Conservation (phyloP, 2,329 filamentous ascomycete genomes). For the Cadophora gregata region DNA sequence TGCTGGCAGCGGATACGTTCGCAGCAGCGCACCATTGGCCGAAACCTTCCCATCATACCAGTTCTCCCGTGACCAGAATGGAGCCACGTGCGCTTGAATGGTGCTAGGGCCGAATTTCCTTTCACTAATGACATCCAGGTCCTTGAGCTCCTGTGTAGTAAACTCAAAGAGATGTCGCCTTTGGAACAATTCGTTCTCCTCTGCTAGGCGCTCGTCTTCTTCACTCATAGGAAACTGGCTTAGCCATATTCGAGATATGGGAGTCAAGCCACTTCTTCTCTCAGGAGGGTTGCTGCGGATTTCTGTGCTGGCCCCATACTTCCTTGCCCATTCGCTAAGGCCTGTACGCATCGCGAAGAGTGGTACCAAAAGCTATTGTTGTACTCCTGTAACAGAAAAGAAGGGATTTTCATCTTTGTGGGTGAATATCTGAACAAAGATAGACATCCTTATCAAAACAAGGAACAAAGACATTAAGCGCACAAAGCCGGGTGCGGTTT, state of each 20-base stretch:
- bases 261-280: background rate
- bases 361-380: background rate
- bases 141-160: background rate
- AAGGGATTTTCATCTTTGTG: background rate
- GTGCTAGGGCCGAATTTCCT: background rate
- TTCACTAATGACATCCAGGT: background rate
- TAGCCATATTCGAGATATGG: background rate
- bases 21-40: background rate
- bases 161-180: background rate
- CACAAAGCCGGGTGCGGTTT: background rate
- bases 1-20: background rate
- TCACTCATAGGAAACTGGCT: background rate
- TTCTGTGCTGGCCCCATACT: background rate
- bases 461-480: background rate
- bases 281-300: background rate
- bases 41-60: background rate
- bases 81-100: background rate
- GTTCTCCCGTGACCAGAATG: background rate
- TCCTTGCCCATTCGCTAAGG: background rate
- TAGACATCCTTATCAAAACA: background rate
- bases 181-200: background rate
- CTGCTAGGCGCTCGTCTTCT: background rate
- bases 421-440: background rate
- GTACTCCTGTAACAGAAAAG: background rate
- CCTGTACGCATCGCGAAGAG: background rate